These are phyloP conservation scores for Phoma herbarum DNA, from an alignment of 2,329 filamentous ascomycete species.

Conservation along the genomic window DNA sequence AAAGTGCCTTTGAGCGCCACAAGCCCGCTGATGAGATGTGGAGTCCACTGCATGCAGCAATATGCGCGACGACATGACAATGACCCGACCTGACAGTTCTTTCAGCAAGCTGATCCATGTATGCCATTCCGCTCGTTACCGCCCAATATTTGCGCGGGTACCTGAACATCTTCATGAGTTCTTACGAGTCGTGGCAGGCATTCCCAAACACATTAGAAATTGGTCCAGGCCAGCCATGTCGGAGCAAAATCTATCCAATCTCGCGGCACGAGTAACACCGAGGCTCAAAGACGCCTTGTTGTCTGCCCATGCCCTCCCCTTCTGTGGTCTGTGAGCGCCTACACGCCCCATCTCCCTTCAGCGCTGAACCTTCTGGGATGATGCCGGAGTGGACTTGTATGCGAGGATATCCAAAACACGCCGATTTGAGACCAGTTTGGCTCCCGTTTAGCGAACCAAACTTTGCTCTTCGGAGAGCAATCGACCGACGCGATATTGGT, in stretches of 20 bases:
- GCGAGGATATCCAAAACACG: constrained; percentile 18
- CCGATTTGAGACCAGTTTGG: constrained; percentile 18
- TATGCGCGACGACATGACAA: constrained; percentile 18
- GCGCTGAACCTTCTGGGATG: constrained; percentile 22
- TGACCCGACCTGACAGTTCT: constrained; percentile 11
- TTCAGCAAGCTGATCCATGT: constrained; percentile 20
- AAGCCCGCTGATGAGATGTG: constrained; percentile 2
- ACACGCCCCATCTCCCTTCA: constrained; percentile 23
- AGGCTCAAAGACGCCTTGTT: constrained; percentile 5
- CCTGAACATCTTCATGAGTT: constrained; percentile 18
- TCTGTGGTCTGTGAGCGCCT: constrained; percentile 13
- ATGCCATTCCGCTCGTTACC: constrained; percentile 16
- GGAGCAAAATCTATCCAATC: constrained; percentile 8
- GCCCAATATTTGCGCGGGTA: constrained; percentile 19
- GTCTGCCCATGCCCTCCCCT: constrained; percentile 11
- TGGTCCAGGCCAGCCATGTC: constrained; percentile 5
- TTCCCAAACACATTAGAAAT: constrained; percentile 10
- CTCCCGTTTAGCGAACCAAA: constrained; percentile 30
- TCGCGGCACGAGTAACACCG: constrained; percentile 1
- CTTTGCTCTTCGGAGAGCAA: constrained; percentile 7
- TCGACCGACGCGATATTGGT: constrained; percentile 9
- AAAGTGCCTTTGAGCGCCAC: not conserved
- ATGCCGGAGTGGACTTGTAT: constrained; percentile 10
- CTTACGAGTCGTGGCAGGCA: constrained; percentile 12
- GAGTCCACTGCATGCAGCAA: constrained; percentile 15